Percentiles rank a stretch among this genome's conserved stretches.
phyloP scores from a whole-genome alignment of 192 early-diverging fungal genomes.

The Coemansia sp. region DNA sequence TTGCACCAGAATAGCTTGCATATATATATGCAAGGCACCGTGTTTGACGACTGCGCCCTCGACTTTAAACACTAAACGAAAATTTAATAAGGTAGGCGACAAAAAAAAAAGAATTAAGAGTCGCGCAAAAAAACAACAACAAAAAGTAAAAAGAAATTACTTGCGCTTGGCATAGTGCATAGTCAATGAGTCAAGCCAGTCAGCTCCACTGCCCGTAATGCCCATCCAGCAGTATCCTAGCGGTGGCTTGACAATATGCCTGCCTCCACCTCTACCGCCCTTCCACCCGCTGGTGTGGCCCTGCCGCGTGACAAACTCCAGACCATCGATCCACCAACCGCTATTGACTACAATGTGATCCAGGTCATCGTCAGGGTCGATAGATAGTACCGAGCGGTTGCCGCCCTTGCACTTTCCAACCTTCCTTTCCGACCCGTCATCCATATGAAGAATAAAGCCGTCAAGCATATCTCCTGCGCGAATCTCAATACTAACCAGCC shows the following conservation, averaged over 20 bases:
- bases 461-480: constrained; percentile 56
- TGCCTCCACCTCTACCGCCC: constrained; percentile 56
- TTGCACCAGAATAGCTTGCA: background rate
- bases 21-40: background rate
- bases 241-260: constrained; percentile 53
- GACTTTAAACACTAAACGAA: background rate
- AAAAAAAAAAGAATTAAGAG: background rate
- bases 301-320: constrained; percentile 57
- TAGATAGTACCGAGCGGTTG: constrained; percentile 20
- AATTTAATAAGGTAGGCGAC: background rate
- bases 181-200: constrained; percentile 58
- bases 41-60: constrained; percentile 7
- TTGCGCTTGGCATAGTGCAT: constrained; percentile 49
- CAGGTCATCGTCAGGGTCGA: constrained; percentile 55
- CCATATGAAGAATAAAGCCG: constrained; percentile 51
- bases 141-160: background rate
- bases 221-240: constrained; percentile 57
- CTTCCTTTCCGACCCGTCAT: constrained; percentile 41
- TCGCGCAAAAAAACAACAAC: too few relatives aligned
- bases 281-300: constrained; percentile 59
- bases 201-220: constrained; percentile 55
- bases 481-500: constrained; percentile 38
- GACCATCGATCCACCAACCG: constrained; percentile 65
- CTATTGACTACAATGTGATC: constrained; percentile 50
- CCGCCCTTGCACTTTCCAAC: constrained; percentile 53